Conservation (phyloP, 1,284 basidiomycete genomes). For the Xanthoconium separans region DNA sequence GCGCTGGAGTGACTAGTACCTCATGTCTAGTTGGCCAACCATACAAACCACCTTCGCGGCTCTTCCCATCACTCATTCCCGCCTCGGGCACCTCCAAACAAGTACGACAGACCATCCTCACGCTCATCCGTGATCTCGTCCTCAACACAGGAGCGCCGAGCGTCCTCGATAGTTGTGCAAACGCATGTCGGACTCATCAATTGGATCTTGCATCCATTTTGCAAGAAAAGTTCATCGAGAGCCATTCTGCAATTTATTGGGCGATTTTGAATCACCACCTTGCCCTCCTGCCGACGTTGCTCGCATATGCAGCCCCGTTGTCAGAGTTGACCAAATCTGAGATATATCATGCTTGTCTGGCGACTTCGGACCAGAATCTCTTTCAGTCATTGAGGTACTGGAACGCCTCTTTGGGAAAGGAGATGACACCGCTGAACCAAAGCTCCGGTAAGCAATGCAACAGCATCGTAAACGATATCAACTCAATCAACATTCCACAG, state of each 20-base stretch:
- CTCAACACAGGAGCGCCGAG: slow-evolving; percentile 23
- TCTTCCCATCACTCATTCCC: slow-evolving; percentile 23
- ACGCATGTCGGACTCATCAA: slow-evolving; percentile 41
- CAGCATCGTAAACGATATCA: background rate
- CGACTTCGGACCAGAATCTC: slow-evolving; percentile 58
- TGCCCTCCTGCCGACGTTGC: slow-evolving; percentile 44
- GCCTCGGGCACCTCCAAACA: slow-evolving; percentile 42
- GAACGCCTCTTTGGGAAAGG: background rate
- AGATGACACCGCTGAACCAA: slow-evolving; percentile 10
- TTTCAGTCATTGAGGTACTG: slow-evolving; percentile 52
- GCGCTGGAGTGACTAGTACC: background rate
- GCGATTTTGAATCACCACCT: slow-evolving; percentile 53
- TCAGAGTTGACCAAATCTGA: slow-evolving; percentile 49
- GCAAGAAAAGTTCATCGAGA: slow-evolving; percentile 63
- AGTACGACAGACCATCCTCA: slow-evolving; percentile 44
- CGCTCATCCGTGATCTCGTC: slow-evolving; percentile 50
- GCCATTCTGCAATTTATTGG: slow-evolving; percentile 67
- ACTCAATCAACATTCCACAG: slow-evolving; percentile 23
- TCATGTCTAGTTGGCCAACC: background rate
- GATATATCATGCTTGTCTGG: slow-evolving; percentile 61
- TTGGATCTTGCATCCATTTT: slow-evolving; percentile 47
- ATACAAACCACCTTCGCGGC: slow-evolving; percentile 20
- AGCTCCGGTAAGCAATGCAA: slow-evolving; percentile 9
- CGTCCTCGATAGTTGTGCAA: slow-evolving; percentile 46
- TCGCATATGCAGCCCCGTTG: slow-evolving; percentile 54